A percentile compares a stretch with the other conserved stretches of the same genome.
phyloP scores from a whole-genome alignment of 352 stramenopile species.

The Phytophthora niederhauseri region DNA sequence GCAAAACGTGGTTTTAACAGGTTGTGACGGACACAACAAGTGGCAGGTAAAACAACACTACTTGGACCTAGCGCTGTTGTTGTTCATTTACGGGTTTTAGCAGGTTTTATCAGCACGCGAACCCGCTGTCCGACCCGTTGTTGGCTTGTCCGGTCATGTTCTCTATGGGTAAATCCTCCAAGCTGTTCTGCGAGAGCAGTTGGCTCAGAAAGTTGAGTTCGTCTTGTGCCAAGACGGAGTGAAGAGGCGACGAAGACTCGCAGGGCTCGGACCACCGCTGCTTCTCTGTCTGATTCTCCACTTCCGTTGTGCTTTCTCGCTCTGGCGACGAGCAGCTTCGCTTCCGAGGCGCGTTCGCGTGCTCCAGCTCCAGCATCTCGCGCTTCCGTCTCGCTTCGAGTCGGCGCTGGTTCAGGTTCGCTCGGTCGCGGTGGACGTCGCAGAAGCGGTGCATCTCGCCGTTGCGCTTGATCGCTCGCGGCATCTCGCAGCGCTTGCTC shows the following conservation, averaged over 20 bases:
- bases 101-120: slow-evolving; percentile 9
- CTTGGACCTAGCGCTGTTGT: background rate
- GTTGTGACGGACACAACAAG: no score
- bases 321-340: slow-evolving; percentile 9
- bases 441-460: slow-evolving; percentile 56
- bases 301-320: background rate
- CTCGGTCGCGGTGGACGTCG: slow-evolving; percentile 46
- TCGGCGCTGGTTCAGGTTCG: slow-evolving; percentile 61
- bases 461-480: slow-evolving; percentile 45
- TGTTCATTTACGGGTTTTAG: background rate
- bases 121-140: background rate
- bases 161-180: slow-evolving; percentile 24
- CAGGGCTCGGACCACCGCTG: background rate
- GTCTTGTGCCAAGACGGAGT: slow-evolving; percentile 27
- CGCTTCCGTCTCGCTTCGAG: slow-evolving; percentile 43
- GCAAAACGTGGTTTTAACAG: no score
- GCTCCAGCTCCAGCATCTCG: slow-evolving; percentile 15
- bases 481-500: slow-evolving; percentile 45
- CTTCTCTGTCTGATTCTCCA: background rate
- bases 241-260: slow-evolving; percentile 20
- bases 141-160: background rate
- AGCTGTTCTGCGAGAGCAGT: slow-evolving; percentile 28
- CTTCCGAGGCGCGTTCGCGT: background rate
- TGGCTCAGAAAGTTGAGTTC: slow-evolving; percentile 31
- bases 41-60: no score